Evolutionary conservation across 1,284 basidiomycete species (phyloP).

Genomic region (Marasmius fiardii): DNA sequence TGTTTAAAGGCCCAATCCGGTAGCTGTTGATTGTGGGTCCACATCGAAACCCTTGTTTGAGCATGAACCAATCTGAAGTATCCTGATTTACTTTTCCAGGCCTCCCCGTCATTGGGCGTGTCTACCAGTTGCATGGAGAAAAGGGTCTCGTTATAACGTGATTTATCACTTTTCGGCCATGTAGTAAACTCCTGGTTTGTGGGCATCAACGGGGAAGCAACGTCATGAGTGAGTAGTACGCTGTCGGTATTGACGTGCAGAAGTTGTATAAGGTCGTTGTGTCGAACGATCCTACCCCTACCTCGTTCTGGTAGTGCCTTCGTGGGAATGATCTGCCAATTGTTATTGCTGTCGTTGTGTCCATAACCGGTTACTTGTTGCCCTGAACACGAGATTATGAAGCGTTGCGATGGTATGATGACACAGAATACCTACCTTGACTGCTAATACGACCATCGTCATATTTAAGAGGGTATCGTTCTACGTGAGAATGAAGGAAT

Average conservation of each 20-base stretch:
- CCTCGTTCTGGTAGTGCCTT: constrained; percentile 88
- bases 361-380: constrained; percentile 99
- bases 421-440: constrained; percentile 56
- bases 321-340: constrained; percentile 95
- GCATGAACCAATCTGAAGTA: constrained; percentile 90
- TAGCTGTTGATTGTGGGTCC: constrained; percentile 83
- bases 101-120: constrained; percentile 62
- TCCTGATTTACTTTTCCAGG: constrained; percentile 89
- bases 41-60: constrained; percentile 88
- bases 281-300: constrained; percentile 83
- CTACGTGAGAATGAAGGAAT: constrained; percentile 90
- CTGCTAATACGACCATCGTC: constrained; percentile 95
- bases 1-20: constrained; percentile 98
- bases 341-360: constrained; percentile 90
- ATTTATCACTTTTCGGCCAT: constrained; percentile 68
- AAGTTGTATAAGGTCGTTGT: constrained; percentile 88
- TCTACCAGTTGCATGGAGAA: constrained; percentile 78
- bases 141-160: constrained; percentile 81
- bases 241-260: constrained; percentile 86
- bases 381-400: constrained; percentile 39
- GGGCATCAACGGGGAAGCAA: constrained; percentile 94
- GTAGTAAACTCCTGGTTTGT: constrained; percentile 99
- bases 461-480: constrained; percentile 91
- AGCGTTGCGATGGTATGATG: constrained; percentile 1
- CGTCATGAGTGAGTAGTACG: constrained; percentile 91